Conservation (phyloP, 305 asterid species). For the Andrographis paniculata region DNA sequence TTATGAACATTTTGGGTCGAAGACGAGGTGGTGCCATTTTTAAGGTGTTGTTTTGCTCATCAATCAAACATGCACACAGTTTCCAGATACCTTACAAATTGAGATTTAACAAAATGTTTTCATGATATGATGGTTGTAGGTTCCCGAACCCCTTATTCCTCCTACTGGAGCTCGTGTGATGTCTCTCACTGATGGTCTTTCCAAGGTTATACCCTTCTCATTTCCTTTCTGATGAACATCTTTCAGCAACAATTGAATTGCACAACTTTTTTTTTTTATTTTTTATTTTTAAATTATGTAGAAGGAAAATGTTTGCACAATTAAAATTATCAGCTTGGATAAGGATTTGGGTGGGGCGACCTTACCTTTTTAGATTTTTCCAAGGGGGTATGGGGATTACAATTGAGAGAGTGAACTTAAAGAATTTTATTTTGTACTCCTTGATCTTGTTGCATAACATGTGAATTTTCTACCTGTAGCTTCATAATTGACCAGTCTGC, state of each 20-base stretch:
- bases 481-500: too few species aligned
- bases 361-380: too few species aligned
- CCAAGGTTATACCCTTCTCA: conserved; percentile 53
- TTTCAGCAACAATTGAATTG: too few species aligned
- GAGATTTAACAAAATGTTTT: conserved; percentile 20
- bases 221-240: conserved; percentile 9
- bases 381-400: too few species aligned
- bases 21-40: conserved; percentile 92
- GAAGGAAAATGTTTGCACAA: too few species aligned
- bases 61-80: conserved; percentile 15
- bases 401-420: too few species aligned
- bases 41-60: conserved; percentile 55
- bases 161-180: conserved; percentile 98
- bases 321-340: too few species aligned
- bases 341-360: too few species aligned
- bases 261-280: too few species aligned
- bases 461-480: background rate
- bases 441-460: background rate
- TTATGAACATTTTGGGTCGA: conserved; percentile 25
- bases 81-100: conserved; percentile 15
- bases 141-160: conserved; percentile 94
- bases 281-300: too few species aligned
- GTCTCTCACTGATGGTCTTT: conserved; percentile 98
- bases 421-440: too few species aligned
- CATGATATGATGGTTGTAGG: conserved; percentile 38